These are phyloP conservation scores for Lecanoromycetidae sp. DNA, from an alignment of 2,329 filamentous ascomycete species.

Conservation along the genomic window DNA sequence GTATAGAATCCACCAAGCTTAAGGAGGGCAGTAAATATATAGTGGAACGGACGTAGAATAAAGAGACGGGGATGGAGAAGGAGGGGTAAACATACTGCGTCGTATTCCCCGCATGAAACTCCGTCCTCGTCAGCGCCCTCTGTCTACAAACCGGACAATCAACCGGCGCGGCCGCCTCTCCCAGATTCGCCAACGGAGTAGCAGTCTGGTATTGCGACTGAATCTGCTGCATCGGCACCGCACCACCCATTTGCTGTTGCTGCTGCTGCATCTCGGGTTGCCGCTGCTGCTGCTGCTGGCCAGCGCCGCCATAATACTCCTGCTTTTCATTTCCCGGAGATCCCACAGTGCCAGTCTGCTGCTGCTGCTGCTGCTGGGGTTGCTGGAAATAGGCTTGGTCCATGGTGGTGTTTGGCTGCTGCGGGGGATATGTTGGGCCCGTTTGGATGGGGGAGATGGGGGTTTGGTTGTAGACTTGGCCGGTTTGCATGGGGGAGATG, in stretches of 20 bases:
- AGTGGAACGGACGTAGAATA: background rate
- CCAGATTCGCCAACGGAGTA: conserved; percentile 1
- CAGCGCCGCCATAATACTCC: too few relatives aligned
- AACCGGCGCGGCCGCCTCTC: conserved; percentile 29
- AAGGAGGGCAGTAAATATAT: background rate
- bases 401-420: background rate
- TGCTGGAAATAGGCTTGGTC: too few relatives aligned
- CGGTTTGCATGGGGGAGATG: background rate
- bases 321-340: too few relatives aligned
- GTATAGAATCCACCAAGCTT: background rate
- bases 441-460: conserved; percentile 2
- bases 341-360: background rate
- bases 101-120: conserved; percentile 28
- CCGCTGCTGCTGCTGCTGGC: background rate
- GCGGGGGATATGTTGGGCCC: background rate
- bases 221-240: background rate
- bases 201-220: conserved; percentile 13
- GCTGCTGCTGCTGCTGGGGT: conserved; percentile 4
- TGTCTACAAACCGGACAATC: conserved; percentile 38
- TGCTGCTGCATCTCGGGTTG: conserved; percentile 2
- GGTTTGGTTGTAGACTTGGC: background rate
- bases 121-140: conserved; percentile 28
- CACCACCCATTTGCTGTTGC: background rate
- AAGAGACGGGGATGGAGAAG: background rate
- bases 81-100: conserved; percentile 29